A percentile compares a stretch with the other conserved stretches of the same genome.
Evolutionary conservation across 2,329 filamentous ascomycete species (phyloP).

Genomic region (Fusarium sp.): DNA sequence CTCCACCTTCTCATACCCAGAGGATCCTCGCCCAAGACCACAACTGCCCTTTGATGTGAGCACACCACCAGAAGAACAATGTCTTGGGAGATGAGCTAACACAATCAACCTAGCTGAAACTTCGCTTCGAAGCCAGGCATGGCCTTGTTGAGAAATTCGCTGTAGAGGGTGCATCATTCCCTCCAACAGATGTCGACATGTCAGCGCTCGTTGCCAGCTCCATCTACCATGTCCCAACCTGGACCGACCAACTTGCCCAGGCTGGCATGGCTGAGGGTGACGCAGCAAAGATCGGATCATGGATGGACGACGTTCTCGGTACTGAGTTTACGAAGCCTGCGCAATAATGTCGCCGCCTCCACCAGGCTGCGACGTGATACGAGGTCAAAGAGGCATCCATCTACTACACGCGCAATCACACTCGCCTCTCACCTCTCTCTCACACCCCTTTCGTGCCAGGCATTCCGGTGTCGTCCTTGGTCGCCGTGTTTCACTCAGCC

Average conservation of each 20-base stretch:
- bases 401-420: slow-evolving; percentile 15
- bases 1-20: slow-evolving; percentile 65
- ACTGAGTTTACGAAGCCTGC: slow-evolving; percentile 42
- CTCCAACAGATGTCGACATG: slow-evolving; percentile 18
- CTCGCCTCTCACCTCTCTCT: slow-evolving; percentile 26
- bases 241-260: slow-evolving; percentile 37
- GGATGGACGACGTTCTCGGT: slow-evolving; percentile 47
- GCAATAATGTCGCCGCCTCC: slow-evolving; percentile 20
- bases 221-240: slow-evolving; percentile 43
- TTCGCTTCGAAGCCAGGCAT: slow-evolving; percentile 50
- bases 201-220: slow-evolving; percentile 24
- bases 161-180: slow-evolving; percentile 36
- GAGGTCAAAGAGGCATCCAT: slow-evolving; percentile 19
- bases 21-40: slow-evolving; percentile 65
- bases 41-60: slow-evolving; percentile 57
- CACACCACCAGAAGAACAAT: neutral
- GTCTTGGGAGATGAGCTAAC: slow-evolving; percentile 7
- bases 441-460: slow-evolving; percentile 33
- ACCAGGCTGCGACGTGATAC: slow-evolving; percentile 29
- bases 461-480: slow-evolving; percentile 29
- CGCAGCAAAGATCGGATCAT: slow-evolving; percentile 41
- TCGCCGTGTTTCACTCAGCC: slow-evolving; percentile 31
- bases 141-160: slow-evolving; percentile 49
- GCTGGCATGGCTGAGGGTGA: slow-evolving; percentile 40
- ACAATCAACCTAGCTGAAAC: slow-evolving; percentile 38